A percentile compares a stretch with the other conserved stretches of the same genome.
phyloP scores from a whole-genome alignment of 345 rosid genomes.

The Arabis hirsuta region DNA sequence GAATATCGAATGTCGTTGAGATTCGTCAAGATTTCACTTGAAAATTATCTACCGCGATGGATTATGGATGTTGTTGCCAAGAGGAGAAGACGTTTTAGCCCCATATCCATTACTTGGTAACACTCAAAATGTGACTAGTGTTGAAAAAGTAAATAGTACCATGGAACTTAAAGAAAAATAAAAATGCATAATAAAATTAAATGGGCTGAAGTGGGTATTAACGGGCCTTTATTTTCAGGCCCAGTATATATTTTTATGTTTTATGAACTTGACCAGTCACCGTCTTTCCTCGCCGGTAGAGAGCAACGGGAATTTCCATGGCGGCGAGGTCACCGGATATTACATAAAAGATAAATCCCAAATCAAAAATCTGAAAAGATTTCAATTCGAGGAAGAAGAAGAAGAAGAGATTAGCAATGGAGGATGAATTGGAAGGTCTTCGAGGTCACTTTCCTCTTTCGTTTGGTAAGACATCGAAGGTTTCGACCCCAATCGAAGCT shows the following conservation, averaged over 20 bases:
- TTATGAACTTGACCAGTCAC: conserved; percentile 6
- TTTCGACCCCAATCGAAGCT: conserved; percentile 64
- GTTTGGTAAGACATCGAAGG: conserved; percentile 71
- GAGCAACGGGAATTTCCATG: conserved; percentile 7
- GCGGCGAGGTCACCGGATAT: conserved; percentile 34
- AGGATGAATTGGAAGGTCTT: conserved; percentile 71
- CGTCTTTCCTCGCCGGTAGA: conserved; percentile 12
- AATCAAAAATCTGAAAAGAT: background rate
- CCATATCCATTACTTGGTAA: no score
- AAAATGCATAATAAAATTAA: no score
- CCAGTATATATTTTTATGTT: background rate
- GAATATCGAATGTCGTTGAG: no score
- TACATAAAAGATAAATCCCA: background rate
- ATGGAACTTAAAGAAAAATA: no score
- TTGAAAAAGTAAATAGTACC: background rate
- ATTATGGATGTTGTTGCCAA: no score
- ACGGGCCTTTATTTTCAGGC: background rate
- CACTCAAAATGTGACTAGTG: background rate
- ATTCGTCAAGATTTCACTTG: no score
- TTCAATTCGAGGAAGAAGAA: background rate
- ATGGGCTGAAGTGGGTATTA: background rate
- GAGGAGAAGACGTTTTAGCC: no score
- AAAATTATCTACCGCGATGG: no score
- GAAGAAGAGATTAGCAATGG: conserved; percentile 45
- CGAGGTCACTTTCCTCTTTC: conserved; percentile 78